These are phyloP conservation scores for Colletotrichum kahawae DNA, from an alignment of 2,329 filamentous ascomycete species.

Conservation along the genomic window DNA sequence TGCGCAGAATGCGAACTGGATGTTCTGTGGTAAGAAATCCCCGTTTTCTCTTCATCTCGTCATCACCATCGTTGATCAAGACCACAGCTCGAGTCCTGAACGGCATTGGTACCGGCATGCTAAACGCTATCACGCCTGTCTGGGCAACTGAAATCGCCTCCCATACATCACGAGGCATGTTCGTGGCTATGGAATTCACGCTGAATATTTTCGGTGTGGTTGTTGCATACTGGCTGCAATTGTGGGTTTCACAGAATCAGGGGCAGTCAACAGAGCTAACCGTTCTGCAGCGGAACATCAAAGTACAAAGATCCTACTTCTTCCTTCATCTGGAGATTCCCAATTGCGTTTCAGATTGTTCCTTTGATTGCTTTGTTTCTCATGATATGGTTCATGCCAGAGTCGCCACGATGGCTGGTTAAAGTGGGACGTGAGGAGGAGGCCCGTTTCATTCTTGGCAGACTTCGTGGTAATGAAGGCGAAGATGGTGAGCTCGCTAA, in stretches of 20 bases:
- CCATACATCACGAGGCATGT: slow-evolving; percentile 70
- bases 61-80: neutral
- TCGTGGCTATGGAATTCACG: slow-evolving; percentile 75
- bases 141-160: slow-evolving; percentile 75
- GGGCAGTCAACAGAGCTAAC: neutral
- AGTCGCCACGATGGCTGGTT: slow-evolving; percentile 71
- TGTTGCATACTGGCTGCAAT: slow-evolving; percentile 63
- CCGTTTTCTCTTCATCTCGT: neutral
- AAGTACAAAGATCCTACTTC: slow-evolving; percentile 55
- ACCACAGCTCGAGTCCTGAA: slow-evolving; percentile 62
- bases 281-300: slow-evolving; percentile 21
- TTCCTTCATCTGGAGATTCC: slow-evolving; percentile 70
- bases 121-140: slow-evolving; percentile 74
- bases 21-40: slow-evolving; percentile 53
- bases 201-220: slow-evolving; percentile 54
- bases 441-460: slow-evolving; percentile 67
- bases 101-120: slow-evolving; percentile 70
- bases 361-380: slow-evolving; percentile 62
- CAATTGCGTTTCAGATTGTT: slow-evolving; percentile 72
- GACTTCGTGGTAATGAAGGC: slow-evolving; percentile 62
- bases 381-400: slow-evolving; percentile 70
- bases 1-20: slow-evolving; percentile 70
- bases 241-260: slow-evolving; percentile 30
- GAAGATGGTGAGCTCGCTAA: slow-evolving; percentile 51
- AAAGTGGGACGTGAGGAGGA: slow-evolving; percentile 72